phyloP scores from a whole-genome alignment of 441 rosid genomes.

The Rhodomyrtus psidioides region DNA sequence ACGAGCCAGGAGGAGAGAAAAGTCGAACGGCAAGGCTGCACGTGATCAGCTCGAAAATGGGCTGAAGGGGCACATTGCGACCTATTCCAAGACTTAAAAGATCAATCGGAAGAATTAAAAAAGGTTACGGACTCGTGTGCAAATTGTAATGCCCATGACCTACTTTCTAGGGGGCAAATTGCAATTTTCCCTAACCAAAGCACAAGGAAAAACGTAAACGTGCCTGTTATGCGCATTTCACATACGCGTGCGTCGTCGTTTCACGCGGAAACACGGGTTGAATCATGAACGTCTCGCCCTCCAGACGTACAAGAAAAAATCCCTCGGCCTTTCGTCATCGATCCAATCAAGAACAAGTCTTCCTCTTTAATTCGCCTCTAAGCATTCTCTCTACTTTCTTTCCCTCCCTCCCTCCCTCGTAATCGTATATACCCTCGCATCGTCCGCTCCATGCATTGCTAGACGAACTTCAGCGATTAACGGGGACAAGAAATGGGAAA shows the following conservation, averaged over 20 bases:
- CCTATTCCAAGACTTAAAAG: not conserved
- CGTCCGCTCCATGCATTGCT: not conserved
- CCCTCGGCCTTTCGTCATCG: not conserved
- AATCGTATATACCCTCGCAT: not conserved
- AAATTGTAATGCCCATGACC: not conserved
- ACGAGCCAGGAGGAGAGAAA: too few species aligned
- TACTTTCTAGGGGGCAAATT: not conserved
- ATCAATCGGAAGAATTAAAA: fast-evolving
- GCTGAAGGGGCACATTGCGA: not conserved
- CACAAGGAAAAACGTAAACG: not conserved
- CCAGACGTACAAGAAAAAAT: too few species aligned
- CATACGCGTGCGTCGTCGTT: not conserved
- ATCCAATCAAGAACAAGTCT: not conserved
- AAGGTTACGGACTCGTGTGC: not conserved
- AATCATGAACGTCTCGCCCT: not conserved
- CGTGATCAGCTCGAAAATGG: too few species aligned
- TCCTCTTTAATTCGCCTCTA: not conserved
- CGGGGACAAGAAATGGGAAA: not conserved
- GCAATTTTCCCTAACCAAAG: not conserved
- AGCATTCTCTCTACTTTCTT: not conserved
- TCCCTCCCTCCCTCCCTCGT: not conserved
- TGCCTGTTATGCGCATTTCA: not conserved
- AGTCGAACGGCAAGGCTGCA: too few species aligned
- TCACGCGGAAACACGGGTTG: not conserved
- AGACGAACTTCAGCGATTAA: not conserved